Evolutionary conservation across 306 rosid genomes (phyloP).

Genomic region (Fagus sylvatica): DNA sequence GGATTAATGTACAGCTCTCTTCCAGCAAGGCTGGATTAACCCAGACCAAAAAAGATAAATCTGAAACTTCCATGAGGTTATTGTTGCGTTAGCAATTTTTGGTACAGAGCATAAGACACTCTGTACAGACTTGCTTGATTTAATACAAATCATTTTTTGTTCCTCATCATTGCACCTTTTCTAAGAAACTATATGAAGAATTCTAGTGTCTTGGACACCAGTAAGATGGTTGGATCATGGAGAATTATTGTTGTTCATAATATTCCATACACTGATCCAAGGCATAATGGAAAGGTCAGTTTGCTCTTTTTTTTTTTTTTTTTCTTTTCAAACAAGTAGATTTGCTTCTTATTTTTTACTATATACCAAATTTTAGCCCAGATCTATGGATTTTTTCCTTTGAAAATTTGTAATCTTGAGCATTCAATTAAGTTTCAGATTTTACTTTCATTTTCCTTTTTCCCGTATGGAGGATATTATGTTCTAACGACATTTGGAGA

Average conservation of each 20-base stretch:
- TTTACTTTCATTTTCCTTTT: neutral
- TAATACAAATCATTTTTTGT: slow-evolving; percentile 15
- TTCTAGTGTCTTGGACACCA: slow-evolving; percentile 64
- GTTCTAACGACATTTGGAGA: neutral
- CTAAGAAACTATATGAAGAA: slow-evolving; percentile 94
- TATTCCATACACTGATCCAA: slow-evolving; percentile 76
- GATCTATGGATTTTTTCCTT: neutral
- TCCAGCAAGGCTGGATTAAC: no score
- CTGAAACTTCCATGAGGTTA: slow-evolving; percentile 60
- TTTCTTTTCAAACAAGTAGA: neutral
- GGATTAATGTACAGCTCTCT: no score
- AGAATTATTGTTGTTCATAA: slow-evolving; percentile 81
- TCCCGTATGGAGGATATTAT: neutral
- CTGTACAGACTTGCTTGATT: neutral
- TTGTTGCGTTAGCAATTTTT: slow-evolving; percentile 94
- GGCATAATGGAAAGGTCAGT: slow-evolving; percentile 96
- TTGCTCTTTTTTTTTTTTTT: no score
- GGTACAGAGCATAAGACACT: slow-evolving; percentile 44
- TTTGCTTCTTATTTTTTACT: slow-evolving; percentile 4
- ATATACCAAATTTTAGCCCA: neutral
- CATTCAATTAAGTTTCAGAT: neutral
- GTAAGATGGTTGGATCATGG: slow-evolving; percentile 83
- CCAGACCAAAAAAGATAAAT: no score
- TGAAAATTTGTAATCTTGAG: neutral
- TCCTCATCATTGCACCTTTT: slow-evolving; percentile 39